phyloP scores from a whole-genome alignment of 768 basidiomycete genomes.

The Chlorophyllum brunneum region DNA sequence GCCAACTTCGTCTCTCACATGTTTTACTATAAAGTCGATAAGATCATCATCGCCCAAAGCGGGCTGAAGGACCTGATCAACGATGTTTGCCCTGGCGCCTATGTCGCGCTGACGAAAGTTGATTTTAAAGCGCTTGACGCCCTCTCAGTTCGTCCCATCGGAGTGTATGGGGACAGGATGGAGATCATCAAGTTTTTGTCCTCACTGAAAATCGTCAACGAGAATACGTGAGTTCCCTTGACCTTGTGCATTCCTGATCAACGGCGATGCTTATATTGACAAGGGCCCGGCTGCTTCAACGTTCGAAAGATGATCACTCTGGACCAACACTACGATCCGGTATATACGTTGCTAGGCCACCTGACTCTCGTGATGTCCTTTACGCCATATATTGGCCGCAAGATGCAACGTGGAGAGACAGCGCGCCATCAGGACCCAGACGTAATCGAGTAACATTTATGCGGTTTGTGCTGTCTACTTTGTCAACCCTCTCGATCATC shows the following conservation, averaged over 20 bases:
- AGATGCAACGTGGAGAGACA: conserved; percentile 53
- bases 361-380: conserved; percentile 20
- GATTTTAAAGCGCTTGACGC: conserved; percentile 51
- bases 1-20: neutral
- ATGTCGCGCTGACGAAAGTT: conserved; percentile 49
- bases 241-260: neutral
- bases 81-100: conserved; percentile 45
- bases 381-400: conserved; percentile 64
- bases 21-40: conserved; percentile 41
- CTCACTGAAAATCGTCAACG: conserved; percentile 31
- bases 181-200: conserved; percentile 45
- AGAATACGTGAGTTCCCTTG: conserved; percentile 31
- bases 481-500: neutral
- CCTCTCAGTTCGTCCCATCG: conserved; percentile 42
- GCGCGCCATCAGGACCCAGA: conserved; percentile 36
- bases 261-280: neutral
- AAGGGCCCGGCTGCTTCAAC: conserved; percentile 13
- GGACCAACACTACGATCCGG: conserved; percentile 39
- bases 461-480: conserved; percentile 33
- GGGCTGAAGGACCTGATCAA: conserved; percentile 48
- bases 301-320: conserved; percentile 3
- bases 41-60: conserved; percentile 55
- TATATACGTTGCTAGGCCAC: conserved; percentile 38
- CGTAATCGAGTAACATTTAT: conserved; percentile 60
- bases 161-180: conserved; percentile 53